Conservation (phyloP, 352 stramenopile genomes). For the Pythium plurisporium region DNA sequence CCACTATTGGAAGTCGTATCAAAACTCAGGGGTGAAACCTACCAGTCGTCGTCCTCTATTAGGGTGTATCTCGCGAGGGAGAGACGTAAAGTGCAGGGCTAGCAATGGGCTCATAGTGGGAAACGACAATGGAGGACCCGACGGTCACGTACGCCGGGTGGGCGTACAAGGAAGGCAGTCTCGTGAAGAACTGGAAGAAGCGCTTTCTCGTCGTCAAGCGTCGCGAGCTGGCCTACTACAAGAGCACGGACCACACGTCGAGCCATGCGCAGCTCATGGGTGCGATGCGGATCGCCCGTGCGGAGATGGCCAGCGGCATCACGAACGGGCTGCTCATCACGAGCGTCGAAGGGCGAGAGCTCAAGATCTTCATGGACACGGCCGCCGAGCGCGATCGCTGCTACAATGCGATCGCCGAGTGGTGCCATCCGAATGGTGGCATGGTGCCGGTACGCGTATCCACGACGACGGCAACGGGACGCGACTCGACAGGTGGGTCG, state of each 20-base stretch:
- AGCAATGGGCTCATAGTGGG: too few species aligned
- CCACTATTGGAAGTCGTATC: neutral
- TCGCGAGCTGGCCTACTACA: constrained; percentile 76
- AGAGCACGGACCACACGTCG: constrained; percentile 42
- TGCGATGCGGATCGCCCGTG: constrained; percentile 58
- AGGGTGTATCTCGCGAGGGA: neutral
- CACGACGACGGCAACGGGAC: too few species aligned
- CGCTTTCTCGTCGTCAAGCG: constrained; percentile 78
- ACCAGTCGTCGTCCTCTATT: constrained; percentile 10
- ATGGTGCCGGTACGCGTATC: too few species aligned
- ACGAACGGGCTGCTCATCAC: constrained; percentile 70
- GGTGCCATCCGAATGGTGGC: constrained; percentile 22
- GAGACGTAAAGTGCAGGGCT: neutral
- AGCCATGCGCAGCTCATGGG: constrained; percentile 55
- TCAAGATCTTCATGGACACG: constrained; percentile 83
- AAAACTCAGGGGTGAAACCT: neutral
- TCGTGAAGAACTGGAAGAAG: constrained; percentile 84
- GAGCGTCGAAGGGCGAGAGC: constrained; percentile 54
- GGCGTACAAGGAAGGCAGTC: constrained; percentile 75
- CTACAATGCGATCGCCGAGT: constrained; percentile 54
- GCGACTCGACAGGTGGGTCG: neutral
- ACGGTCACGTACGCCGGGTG: constrained; percentile 67
- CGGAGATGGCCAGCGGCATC: constrained; percentile 60
- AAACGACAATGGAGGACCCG: constrained; percentile 5
- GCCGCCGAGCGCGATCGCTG: constrained; percentile 63